phyloP scores from a whole-genome alignment of 345 rosid species.

The Crucihimalaya himalaica region DNA sequence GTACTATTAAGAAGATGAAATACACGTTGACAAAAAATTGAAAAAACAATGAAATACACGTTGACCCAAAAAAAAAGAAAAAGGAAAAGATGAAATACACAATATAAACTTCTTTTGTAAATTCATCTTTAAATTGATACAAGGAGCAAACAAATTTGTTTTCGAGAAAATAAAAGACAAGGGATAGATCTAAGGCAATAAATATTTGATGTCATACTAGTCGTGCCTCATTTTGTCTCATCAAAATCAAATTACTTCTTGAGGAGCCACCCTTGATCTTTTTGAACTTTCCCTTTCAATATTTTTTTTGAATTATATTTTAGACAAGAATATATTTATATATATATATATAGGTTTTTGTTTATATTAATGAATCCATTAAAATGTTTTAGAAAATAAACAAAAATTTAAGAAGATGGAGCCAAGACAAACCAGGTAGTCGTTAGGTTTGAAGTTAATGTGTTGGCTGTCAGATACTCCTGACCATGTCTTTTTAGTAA shows the following conservation, averaged over 20 bases:
- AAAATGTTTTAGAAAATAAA: slow-evolving; percentile 21
- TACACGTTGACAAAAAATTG: too few relatives aligned
- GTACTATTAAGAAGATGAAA: not conserved
- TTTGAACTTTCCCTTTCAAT: slow-evolving; percentile 38
- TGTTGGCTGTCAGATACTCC: slow-evolving; percentile 41
- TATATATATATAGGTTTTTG: not conserved
- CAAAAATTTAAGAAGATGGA: slow-evolving; percentile 37
- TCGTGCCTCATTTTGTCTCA: slow-evolving; percentile 41
- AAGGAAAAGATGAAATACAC: not conserved
- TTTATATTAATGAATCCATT: not conserved
- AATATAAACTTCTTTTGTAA: not conserved
- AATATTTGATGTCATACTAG: slow-evolving; percentile 36
- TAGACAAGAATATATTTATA: not conserved
- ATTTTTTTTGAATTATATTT: not conserved
- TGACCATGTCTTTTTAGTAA: slow-evolving; percentile 43
- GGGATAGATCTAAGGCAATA: slow-evolving; percentile 27
- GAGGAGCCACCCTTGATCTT: slow-evolving; percentile 33
- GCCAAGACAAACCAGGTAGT: slow-evolving; percentile 41
- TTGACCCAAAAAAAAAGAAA: too few relatives aligned
- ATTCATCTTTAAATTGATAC: not conserved
- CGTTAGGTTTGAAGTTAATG: slow-evolving; percentile 46
- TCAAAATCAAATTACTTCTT: slow-evolving; percentile 32
- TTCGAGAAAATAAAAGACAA: slow-evolving; percentile 17
- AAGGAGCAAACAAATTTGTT: not conserved
- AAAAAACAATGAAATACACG: too few relatives aligned